phyloP scores from a whole-genome alignment of 1,139 yeast species.

The Suhomyces terraborum region DNA sequence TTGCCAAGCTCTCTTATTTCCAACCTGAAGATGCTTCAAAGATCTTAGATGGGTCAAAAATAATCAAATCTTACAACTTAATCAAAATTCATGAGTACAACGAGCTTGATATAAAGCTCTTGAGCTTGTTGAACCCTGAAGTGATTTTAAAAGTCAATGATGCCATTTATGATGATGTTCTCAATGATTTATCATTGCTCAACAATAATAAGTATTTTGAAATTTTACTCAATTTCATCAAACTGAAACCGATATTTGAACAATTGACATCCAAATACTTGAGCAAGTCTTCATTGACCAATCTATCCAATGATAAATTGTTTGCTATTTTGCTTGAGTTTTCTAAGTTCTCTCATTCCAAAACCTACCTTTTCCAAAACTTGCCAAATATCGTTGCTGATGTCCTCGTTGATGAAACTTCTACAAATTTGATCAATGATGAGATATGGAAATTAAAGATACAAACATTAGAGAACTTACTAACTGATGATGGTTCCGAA shows the following conservation, averaged over 20 bases:
- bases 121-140: conserved; percentile 29
- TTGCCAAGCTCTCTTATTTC: conserved; percentile 22
- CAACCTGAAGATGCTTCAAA: conserved; percentile 2
- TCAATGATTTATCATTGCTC: conserved; percentile 23
- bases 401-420: conserved; percentile 13
- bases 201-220: conserved; percentile 29
- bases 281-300: conserved; percentile 21
- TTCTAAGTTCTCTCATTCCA: conserved; percentile 28
- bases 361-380: conserved; percentile 27
- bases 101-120: conserved; percentile 26
- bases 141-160: conserved; percentile 16
- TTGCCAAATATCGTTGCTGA: conserved; percentile 30
- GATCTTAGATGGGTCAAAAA: conserved; percentile 13
- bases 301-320: conserved; percentile 30
- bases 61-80: conserved; percentile 28
- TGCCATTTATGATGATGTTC: conserved; percentile 17
- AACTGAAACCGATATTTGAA: conserved; percentile 23
- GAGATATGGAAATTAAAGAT: conserved; percentile 33
- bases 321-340: conserved; percentile 27
- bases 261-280: conserved; percentile 21
- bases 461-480: conserved; percentile 28
- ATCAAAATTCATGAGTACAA: conserved; percentile 12
- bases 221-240: conserved; percentile 33
- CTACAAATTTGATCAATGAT: conserved; percentile 20
- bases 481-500: conserved; percentile 20